phyloP scores from a whole-genome alignment of 805 yeast genomes.

The Scheffersomyces amazonensis region DNA sequence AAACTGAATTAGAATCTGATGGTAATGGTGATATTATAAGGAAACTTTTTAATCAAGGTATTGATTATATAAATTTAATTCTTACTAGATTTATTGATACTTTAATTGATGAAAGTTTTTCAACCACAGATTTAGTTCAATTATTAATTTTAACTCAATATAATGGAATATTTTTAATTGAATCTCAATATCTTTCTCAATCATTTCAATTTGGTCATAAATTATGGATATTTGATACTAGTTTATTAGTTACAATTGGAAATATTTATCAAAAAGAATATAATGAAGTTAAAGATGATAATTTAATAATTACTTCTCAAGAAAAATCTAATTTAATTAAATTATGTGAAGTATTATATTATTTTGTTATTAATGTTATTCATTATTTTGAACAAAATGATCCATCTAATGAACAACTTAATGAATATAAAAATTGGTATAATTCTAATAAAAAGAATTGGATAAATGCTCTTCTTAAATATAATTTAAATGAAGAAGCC shows the following conservation, averaged over 20 bases:
- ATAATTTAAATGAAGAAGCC: slow-evolving; percentile 52
- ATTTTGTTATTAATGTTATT: slow-evolving; percentile 32
- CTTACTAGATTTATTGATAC: slow-evolving; percentile 24
- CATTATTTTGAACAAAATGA: slow-evolving; percentile 25
- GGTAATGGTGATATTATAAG: slow-evolving; percentile 17
- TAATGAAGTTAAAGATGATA: slow-evolving; percentile 6
- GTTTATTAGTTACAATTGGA: slow-evolving; percentile 37
- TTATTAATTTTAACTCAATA: slow-evolving; percentile 26
- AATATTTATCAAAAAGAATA: slow-evolving; percentile 32
- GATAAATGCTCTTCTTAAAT: slow-evolving; percentile 56
- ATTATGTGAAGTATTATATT: slow-evolving; percentile 30
- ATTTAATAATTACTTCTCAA: slow-evolving; percentile 13
- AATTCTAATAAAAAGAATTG: slow-evolving; percentile 40
- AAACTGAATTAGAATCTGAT: slow-evolving; percentile 2
- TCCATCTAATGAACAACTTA: slow-evolving; percentile 14
- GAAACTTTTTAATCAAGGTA: slow-evolving; percentile 22
- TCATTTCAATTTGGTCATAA: slow-evolving; percentile 16
- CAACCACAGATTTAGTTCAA: slow-evolving; percentile 14
- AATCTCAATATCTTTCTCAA: slow-evolving; percentile 31
- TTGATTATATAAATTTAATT: slow-evolving; percentile 21
- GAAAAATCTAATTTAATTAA: slow-evolving; percentile 18
- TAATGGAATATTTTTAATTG: slow-evolving; percentile 36
- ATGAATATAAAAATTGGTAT: slow-evolving; percentile 33
- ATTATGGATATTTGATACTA: slow-evolving; percentile 50
- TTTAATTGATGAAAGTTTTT: slow-evolving; percentile 13